Percentiles rank a stretch among this genome's conserved stretches.
These are phyloP conservation scores for Orbilia brochopaga DNA, from an alignment of 2,329 filamentous ascomycete genomes.

Conservation along the genomic window DNA sequence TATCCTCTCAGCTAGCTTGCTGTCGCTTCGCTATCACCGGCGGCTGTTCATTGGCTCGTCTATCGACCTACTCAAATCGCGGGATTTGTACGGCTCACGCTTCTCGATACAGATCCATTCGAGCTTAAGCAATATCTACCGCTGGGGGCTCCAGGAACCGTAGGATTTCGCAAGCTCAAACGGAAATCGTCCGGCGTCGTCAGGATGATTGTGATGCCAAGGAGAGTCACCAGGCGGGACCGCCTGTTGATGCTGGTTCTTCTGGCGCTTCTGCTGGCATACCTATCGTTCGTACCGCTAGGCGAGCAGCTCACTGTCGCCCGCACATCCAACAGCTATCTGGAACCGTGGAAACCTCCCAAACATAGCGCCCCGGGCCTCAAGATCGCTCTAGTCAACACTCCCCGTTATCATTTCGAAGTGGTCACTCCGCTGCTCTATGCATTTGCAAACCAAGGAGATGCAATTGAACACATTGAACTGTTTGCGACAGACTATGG, in stretches of 20 bases:
- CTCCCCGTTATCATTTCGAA: constrained; percentile 49
- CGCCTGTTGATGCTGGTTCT: constrained; percentile 34
- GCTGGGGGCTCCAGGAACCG: background rate
- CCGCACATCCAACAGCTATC: constrained; percentile 17
- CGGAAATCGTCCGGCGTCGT: constrained; percentile 5
- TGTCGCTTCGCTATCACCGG: no score
- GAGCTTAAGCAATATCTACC: no score
- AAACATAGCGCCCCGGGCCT: constrained; percentile 42
- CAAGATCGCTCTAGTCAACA: constrained; percentile 48
- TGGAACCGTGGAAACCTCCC: constrained; percentile 41
- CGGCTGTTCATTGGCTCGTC: no score
- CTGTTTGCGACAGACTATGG: constrained; percentile 48
- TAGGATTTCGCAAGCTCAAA: background rate
- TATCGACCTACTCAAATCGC: no score
- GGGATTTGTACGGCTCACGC: no score
- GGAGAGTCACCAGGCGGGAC: constrained; percentile 29
- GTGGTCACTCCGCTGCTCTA: constrained; percentile 45
- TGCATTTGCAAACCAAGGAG: constrained; percentile 44
- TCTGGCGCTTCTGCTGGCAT: constrained; percentile 8
- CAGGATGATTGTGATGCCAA: constrained; percentile 30
- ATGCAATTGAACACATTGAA: constrained; percentile 40
- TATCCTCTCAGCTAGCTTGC: no score
- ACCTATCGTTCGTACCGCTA: constrained; percentile 25
- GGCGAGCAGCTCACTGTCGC: constrained; percentile 10
- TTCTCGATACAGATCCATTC: no score